These are phyloP conservation scores for Rubroboletus pulcherrimus DNA, from an alignment of 768 basidiomycete genomes.

Conservation along the genomic window DNA sequence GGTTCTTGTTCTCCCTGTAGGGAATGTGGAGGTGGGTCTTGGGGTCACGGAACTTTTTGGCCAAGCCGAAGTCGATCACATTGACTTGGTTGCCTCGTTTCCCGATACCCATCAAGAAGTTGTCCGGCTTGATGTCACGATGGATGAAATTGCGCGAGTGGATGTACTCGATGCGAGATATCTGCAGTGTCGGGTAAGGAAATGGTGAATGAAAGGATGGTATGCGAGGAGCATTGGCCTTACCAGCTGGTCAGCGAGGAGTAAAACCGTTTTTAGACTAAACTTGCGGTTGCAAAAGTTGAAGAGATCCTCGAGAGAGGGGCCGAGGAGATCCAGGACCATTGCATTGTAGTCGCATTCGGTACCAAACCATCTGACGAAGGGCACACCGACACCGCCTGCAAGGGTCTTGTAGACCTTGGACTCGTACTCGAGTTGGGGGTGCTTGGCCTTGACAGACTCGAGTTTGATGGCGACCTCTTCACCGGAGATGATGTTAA, in stretches of 20 bases:
- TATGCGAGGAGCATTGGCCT: not conserved
- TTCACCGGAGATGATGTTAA: slow-evolving; percentile 99
- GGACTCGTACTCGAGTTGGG: slow-evolving; percentile 99
- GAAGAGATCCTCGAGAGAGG: slow-evolving; percentile 87
- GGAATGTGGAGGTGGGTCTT: slow-evolving; percentile 99
- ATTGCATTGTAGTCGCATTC: slow-evolving; percentile 99
- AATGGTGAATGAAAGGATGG: slow-evolving; percentile 40
- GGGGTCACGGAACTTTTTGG: slow-evolving; percentile 99
- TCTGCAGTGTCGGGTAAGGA: slow-evolving; percentile 43
- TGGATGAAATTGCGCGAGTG: slow-evolving; percentile 99
- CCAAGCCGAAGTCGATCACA: slow-evolving; percentile 95
- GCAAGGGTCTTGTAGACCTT: slow-evolving; percentile 97
- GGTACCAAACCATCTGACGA: slow-evolving; percentile 92
- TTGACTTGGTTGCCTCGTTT: slow-evolving; percentile 99
- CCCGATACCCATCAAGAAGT: slow-evolving; percentile 99
- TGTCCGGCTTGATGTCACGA: slow-evolving; percentile 99
- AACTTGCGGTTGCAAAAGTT: slow-evolving; percentile 98
- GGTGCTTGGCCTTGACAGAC: slow-evolving; percentile 99
- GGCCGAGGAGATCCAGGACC: slow-evolving; percentile 95
- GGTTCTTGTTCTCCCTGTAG: slow-evolving; percentile 99
- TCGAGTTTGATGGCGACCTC: slow-evolving; percentile 99
- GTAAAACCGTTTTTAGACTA: slow-evolving; percentile 91
- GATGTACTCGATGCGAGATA: slow-evolving; percentile 98
- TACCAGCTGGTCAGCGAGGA: slow-evolving; percentile 95
- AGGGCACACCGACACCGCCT: slow-evolving; percentile 97